phyloP scores from a whole-genome alignment of 176 grass and related monocot genomes.

The Eragrostis nindensis region DNA sequence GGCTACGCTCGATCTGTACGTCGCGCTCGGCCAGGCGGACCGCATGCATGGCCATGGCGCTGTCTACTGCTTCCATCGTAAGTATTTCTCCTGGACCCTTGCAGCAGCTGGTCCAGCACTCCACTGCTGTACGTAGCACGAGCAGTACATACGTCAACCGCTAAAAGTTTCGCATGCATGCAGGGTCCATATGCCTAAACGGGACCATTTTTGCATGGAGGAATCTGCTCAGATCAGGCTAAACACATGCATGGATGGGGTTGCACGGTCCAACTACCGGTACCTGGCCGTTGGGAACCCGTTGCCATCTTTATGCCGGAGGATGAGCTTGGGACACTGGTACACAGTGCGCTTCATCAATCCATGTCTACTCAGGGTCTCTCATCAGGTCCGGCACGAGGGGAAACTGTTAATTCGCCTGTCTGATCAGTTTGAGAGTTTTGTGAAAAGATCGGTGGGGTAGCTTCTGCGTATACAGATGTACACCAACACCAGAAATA shows the following conservation, averaged over 20 bases:
- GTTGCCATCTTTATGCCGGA: background rate
- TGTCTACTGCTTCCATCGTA: background rate
- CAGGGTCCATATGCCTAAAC: background rate
- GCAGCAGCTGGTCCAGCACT: background rate
- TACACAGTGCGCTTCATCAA: background rate
- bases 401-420: no score
- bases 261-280: background rate
- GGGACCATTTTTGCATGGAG: background rate
- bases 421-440: no score
- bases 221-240: constrained; percentile 1
- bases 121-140: background rate
- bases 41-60: background rate
- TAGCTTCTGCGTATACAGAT: no score
- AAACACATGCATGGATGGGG: background rate
- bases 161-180: background rate
- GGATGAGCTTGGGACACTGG: background rate
- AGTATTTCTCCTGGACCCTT: background rate
- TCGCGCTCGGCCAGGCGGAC: background rate
- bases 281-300: background rate
- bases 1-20: no score
- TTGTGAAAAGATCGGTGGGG: no score
- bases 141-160: background rate
- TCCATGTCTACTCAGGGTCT: background rate
- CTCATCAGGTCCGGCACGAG: background rate
- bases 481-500: no score